Evolutionary conservation across 2,329 filamentous ascomycete species (phyloP).

Genomic region (Exophiala dermatitidis): DNA sequence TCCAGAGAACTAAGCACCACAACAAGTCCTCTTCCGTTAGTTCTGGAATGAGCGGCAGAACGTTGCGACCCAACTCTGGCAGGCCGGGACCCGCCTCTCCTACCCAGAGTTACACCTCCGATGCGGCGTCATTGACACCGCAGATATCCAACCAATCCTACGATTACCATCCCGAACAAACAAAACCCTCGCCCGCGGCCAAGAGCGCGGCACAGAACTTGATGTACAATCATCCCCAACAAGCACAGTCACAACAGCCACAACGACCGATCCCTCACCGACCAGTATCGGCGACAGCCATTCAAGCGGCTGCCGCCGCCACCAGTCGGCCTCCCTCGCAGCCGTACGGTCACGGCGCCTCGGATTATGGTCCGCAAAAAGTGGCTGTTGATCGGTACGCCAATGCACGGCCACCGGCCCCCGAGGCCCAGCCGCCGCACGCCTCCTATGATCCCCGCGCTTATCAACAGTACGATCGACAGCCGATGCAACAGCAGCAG

Average conservation of each 20-base stretch:
- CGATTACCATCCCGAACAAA: constrained; percentile 31
- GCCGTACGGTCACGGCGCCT: constrained; percentile 41
- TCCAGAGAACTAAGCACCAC: constrained; percentile 70
- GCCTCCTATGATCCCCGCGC: constrained; percentile 39
- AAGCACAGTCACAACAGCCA: constrained; percentile 37
- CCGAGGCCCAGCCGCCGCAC: constrained; percentile 37
- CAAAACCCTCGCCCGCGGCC: constrained; percentile 33
- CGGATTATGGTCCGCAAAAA: constrained; percentile 35
- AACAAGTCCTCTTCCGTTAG: constrained; percentile 49
- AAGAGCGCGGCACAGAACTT: constrained; percentile 25
- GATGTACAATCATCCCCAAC: constrained; percentile 33
- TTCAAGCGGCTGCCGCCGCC: constrained; percentile 41
- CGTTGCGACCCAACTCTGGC: constrained; percentile 51
- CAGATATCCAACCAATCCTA: constrained; percentile 32
- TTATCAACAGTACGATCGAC: constrained; percentile 34
- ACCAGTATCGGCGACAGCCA: constrained; percentile 45
- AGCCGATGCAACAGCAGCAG: constrained; percentile 26
- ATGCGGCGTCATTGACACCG: constrained; percentile 30
- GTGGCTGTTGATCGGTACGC: constrained; percentile 31
- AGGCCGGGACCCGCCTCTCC: constrained; percentile 36
- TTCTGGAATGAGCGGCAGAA: constrained; percentile 56
- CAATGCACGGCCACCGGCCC: constrained; percentile 30
- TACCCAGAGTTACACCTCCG: constrained; percentile 23
- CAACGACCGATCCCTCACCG: constrained; percentile 29
- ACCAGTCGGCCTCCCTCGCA: constrained; percentile 39